Conservation (phyloP, 2,329 filamentous ascomycete species). For the Alternaria sp. region DNA sequence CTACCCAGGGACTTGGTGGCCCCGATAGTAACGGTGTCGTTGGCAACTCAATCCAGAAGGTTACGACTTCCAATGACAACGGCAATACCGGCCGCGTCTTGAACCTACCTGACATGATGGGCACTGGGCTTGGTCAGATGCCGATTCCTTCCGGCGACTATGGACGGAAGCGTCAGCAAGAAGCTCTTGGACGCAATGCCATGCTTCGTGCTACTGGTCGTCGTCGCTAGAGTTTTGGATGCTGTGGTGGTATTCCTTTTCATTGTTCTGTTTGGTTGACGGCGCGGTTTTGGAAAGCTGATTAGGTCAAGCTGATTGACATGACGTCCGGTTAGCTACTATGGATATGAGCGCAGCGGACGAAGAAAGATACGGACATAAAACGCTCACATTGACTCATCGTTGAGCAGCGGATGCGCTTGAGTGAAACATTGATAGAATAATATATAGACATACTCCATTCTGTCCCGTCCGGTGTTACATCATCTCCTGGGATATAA, state of each 20-base stretch:
- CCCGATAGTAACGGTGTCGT: slow-evolving; percentile 6
- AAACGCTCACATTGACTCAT: not conserved
- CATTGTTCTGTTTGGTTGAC: not conserved
- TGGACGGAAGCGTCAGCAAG: slow-evolving; percentile 25
- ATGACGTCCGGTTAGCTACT: not conserved
- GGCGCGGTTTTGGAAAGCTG: not conserved
- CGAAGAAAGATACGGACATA: not conserved
- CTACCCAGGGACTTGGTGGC: not conserved
- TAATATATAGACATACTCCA: not conserved
- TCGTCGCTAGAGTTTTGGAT: slow-evolving; percentile 15
- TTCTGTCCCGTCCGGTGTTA: not conserved
- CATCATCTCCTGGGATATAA: not conserved
- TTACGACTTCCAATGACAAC: not conserved
- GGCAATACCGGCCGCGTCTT: not conserved
- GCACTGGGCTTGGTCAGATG: slow-evolving; percentile 1
- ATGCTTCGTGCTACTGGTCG: slow-evolving; percentile 12
- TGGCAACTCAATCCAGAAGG: not conserved
- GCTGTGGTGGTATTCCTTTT: not conserved
- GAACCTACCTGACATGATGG: not conserved
- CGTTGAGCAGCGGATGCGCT: not conserved
- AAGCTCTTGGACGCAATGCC: slow-evolving; percentile 29
- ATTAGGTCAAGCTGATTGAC: not conserved
- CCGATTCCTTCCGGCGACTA: slow-evolving; percentile 1
- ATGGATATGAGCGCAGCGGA: not conserved
- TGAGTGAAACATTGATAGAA: not conserved